phyloP scores from a whole-genome alignment of 2,329 filamentous ascomycete species.

The Beauveria sp. region DNA sequence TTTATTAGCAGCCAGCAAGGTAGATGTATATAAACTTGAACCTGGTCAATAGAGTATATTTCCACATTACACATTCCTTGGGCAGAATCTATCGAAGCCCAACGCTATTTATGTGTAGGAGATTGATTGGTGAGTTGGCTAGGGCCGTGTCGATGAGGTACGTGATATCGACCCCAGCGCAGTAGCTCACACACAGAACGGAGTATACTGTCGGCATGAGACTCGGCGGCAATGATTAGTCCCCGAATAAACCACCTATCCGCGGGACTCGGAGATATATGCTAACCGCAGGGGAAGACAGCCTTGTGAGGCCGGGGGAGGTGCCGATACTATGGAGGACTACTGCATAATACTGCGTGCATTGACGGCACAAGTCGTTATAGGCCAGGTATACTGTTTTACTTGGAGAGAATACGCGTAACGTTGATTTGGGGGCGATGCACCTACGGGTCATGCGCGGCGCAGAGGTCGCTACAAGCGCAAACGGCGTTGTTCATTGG shows the following conservation, averaged over 20 bases:
- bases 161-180: not conserved
- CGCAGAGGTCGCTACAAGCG: not conserved
- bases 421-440: not conserved
- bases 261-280: not conserved
- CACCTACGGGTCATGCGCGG: not conserved
- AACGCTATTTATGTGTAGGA: too few relatives aligned
- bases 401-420: not conserved
- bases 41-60: too few relatives aligned
- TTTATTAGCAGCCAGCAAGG: too few relatives aligned
- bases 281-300: not conserved
- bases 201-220: too few relatives aligned
- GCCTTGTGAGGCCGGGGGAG: not conserved
- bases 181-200: too few relatives aligned
- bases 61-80: too few relatives aligned
- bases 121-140: too few relatives aligned
- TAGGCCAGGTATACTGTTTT: not conserved
- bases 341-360: not conserved
- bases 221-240: not conserved
- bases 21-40: too few relatives aligned
- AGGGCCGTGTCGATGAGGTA: not conserved
- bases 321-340: not conserved
- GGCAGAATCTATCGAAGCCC: too few relatives aligned
- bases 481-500: too few relatives aligned
- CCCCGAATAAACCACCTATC: not conserved
- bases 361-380: not conserved